Evolutionary conservation across 2,329 filamentous ascomycete genomes (phyloP).

Genomic region (Nemania sp.): DNA sequence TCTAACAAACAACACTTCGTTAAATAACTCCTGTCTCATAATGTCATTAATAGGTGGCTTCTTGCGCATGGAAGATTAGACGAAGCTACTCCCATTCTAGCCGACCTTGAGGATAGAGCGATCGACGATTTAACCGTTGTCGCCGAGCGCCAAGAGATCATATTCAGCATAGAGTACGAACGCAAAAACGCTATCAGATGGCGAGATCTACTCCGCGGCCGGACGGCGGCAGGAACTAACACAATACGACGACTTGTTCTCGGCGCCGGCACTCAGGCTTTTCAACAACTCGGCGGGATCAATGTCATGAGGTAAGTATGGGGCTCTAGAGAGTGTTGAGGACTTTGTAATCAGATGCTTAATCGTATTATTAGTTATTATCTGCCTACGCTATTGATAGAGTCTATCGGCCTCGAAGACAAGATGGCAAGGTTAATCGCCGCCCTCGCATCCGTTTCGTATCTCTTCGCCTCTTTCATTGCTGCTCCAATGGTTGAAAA

Average conservation of each 20-base stretch:
- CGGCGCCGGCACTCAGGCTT: neutral
- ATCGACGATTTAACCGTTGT: slow-evolving; percentile 54
- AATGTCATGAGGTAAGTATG: slow-evolving; percentile 12
- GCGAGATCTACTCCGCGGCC: neutral
- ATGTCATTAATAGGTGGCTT: neutral
- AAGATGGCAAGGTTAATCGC: slow-evolving; percentile 63
- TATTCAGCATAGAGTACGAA: neutral
- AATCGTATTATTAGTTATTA: slow-evolving; percentile 35
- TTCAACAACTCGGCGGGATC: neutral
- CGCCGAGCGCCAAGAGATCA: neutral
- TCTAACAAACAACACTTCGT: neutral
- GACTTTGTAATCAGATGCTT: neutral
- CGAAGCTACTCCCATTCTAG: slow-evolving; percentile 50
- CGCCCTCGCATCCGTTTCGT: slow-evolving; percentile 56
- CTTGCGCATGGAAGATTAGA: slow-evolving; percentile 46
- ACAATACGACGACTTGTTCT: neutral
- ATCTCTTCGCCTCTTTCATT: slow-evolving; percentile 44
- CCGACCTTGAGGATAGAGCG: slow-evolving; percentile 44
- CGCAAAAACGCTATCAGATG: slow-evolving; percentile 44
- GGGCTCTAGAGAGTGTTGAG: no score
- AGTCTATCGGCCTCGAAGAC: slow-evolving; percentile 62
- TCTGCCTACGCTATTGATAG: slow-evolving; percentile 63
- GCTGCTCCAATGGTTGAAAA: slow-evolving; percentile 50
- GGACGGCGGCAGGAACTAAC: neutral
- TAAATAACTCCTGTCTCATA: neutral